phyloP scores from a whole-genome alignment of 441 rosid genomes.

The Biscutella auriculata region DNA sequence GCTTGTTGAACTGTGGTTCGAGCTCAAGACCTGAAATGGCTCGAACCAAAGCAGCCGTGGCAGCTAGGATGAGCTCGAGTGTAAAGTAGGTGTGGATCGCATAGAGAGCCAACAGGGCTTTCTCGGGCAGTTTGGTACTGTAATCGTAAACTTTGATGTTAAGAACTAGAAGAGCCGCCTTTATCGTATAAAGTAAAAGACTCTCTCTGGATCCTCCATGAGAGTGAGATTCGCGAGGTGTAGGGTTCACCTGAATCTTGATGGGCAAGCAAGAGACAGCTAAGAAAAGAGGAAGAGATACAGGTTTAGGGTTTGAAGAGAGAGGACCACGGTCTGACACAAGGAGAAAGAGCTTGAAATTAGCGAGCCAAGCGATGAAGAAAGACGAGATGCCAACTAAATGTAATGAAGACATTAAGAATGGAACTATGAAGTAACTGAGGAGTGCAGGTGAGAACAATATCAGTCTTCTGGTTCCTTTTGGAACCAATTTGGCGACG shows the following conservation, averaged over 20 bases:
- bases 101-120: conserved; percentile 21
- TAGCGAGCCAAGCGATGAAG: conserved; percentile 35
- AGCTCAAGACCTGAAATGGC: conserved; percentile 26
- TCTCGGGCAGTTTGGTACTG: conserved; percentile 22
- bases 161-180: conserved; percentile 18
- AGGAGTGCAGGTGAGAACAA: conserved; percentile 16
- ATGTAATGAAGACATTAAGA: conserved; percentile 13
- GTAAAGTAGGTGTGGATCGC: conserved; percentile 27
- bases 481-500: conserved; percentile 12
- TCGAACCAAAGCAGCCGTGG: conserved; percentile 24
- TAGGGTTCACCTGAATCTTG: conserved; percentile 26
- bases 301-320: conserved; percentile 6
- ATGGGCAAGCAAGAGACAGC: conserved; percentile 42
- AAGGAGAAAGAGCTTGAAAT: conserved; percentile 35
- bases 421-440: conserved; percentile 26
- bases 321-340: conserved; percentile 37
- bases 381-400: conserved; percentile 24
- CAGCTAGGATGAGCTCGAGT: conserved; percentile 32
- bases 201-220: conserved; percentile 1
- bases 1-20: conserved; percentile 44
- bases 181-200: conserved; percentile 21
- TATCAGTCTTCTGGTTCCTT: conserved; percentile 21
- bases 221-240: background rate
- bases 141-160: conserved; percentile 14
- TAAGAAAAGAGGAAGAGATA: conserved; percentile 34